phyloP scores from a whole-genome alignment of 2,329 filamentous ascomycete species.

The Penicillium sp. region DNA sequence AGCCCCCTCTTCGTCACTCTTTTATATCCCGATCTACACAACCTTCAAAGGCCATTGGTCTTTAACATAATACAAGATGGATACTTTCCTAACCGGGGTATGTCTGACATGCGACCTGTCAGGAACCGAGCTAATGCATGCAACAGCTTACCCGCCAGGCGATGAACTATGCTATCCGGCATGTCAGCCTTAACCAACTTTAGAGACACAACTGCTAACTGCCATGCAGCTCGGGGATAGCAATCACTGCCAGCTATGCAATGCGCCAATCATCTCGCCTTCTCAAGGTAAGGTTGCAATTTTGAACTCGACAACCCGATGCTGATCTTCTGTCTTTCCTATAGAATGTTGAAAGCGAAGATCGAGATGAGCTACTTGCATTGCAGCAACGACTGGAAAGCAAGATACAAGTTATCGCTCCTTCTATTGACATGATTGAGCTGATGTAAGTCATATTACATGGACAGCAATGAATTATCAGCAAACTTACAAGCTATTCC shows the following conservation, averaged over 20 bases:
- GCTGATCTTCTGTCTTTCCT: slow-evolving; percentile 3
- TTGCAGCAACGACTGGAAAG: slow-evolving; percentile 75
- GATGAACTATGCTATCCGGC: slow-evolving; percentile 86
- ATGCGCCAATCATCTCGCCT: slow-evolving; percentile 77
- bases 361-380: slow-evolving; percentile 69
- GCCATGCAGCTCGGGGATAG: slow-evolving; percentile 67
- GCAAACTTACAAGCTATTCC: neutral
- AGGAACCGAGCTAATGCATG: slow-evolving; percentile 22
- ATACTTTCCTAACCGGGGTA: slow-evolving; percentile 66
- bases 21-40: slow-evolving; percentile 5
- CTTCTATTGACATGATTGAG: slow-evolving; percentile 89
- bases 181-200: slow-evolving; percentile 7
- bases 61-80: slow-evolving; percentile 59
- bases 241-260: slow-evolving; percentile 83
- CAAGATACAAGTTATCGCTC: slow-evolving; percentile 89
- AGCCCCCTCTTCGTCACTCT: slow-evolving; percentile 4
- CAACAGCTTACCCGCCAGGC: slow-evolving; percentile 70
- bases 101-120: slow-evolving; percentile 4
- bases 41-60: slow-evolving; percentile 3
- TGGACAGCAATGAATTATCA: neutral
- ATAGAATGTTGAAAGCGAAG: slow-evolving; percentile 69
- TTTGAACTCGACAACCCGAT: neutral
- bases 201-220: slow-evolving; percentile 10
- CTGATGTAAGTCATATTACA: slow-evolving; percentile 64
- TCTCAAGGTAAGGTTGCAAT: slow-evolving; percentile 58